Evolutionary conservation across 768 basidiomycete species (phyloP), one percentile per base, ranked within the genome.

Genomic region (Russula earlei): DNA sequence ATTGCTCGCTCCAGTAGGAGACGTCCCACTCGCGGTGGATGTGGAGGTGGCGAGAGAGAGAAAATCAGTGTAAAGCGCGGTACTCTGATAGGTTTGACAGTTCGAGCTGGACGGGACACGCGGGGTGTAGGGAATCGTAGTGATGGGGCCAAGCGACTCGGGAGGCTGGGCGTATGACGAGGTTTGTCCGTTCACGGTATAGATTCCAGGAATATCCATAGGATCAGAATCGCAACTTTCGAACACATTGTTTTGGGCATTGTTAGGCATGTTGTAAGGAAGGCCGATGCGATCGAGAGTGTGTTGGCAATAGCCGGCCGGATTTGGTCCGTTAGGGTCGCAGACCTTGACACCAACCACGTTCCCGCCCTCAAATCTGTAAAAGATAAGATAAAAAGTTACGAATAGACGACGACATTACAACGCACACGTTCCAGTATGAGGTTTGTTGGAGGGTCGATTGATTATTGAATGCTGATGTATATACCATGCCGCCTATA

Each of bases 241-340:
- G 70, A 87, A 91, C 0, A 73, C 72, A 27, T 76, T 78, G 43
- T 82, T 72, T 46, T 75, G 66, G 34, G 84, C 84, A 33, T 72
- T 68, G 67, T 77, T 81, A 15, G 88, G 88, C 17, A 78, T 83
- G 66, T 89, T 91, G 74, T 82, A 89, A 2, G 59, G 64, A 62
- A 85, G 84, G 10, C 90, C 89, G 49, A 88, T 82, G 55, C 83
- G 84, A 65, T 89, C 87, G 56, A 73, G 84, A 58, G 81, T 77
- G 74, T 91, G 83, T 67, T 86, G 72, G 72, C 88, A 90, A 63
- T 67, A 77, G n/a, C 71, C 64, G 4, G 72, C 70, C 0, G 77
- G 74, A 62, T 80, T 74, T n/a, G 76, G 63, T 11, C 72, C 71
- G 1, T 67, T 60, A 2, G 82, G 82, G 63, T 87, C 80, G 71